These are phyloP conservation scores for Sugiyamaella smithiae DNA, from an alignment of 805 yeast genomes.

Conservation along the genomic window DNA sequence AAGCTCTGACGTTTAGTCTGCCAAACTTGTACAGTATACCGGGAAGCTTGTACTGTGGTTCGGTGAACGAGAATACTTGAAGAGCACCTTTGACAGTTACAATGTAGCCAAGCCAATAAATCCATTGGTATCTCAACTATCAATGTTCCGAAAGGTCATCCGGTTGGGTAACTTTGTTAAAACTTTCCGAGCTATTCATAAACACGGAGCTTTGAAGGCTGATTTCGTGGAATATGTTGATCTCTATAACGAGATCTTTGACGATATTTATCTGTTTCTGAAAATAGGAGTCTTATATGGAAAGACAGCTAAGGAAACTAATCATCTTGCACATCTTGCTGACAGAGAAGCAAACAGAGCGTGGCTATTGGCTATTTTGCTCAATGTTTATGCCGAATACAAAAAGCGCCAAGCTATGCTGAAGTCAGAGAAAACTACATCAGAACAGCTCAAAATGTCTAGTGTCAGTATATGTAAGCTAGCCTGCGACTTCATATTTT, in stretches of 20 bases:
- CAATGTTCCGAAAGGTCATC: constrained; percentile 31
- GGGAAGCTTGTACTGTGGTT: constrained; percentile 26
- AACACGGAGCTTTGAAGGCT: constrained; percentile 8
- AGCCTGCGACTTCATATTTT: constrained; percentile 28
- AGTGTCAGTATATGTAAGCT: constrained; percentile 25
- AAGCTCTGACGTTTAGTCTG: constrained; percentile 16
- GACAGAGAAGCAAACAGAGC: constrained; percentile 28
- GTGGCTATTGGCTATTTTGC: constrained; percentile 29
- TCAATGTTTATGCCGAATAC: constrained; percentile 21
- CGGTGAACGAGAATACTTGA: constrained; percentile 5
- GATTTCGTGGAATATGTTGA: constrained; percentile 23
- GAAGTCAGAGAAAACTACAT: not conserved
- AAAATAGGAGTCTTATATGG: constrained; percentile 28
- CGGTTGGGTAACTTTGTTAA: constrained; percentile 32
- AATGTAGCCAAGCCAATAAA: constrained; percentile 14
- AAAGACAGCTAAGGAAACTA: constrained; percentile 11
- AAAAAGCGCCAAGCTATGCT: constrained; percentile 5
- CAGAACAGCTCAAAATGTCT: constrained; percentile 7
- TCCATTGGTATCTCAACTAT: constrained; percentile 27
- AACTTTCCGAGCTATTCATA: constrained; percentile 13
- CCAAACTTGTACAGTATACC: constrained; percentile 31
- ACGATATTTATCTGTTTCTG: constrained; percentile 30
- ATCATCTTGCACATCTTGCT: constrained; percentile 19
- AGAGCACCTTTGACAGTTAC: constrained; percentile 5
- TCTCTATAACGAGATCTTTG: constrained; percentile 29